Base-by-base conservation (phyloP, 176 grass and related monocot species). In the Hyparrhenia diplandra region DNA sequence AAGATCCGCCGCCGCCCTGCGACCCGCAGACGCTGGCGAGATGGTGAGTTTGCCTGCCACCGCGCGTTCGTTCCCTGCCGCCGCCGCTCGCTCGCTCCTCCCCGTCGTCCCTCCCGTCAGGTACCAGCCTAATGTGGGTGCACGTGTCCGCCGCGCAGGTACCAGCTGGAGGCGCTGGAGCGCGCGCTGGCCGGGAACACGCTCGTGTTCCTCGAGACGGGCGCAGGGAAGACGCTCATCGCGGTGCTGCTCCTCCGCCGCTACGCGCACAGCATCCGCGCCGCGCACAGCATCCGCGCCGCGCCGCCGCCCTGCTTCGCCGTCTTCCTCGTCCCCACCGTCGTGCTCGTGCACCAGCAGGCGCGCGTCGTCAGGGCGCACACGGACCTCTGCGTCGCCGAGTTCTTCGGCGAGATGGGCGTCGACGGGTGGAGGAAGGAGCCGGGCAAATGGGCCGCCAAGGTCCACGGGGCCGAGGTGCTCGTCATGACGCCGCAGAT, bases 401-500 rank as follows among this genome's bases (percentile, higher is more conserved):
- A 76, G 67, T 97, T 97, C 68, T 93, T 63, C 80, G 94, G 94
- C n/a, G 94, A 85, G 5, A 89, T 87, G 84, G 91, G 86, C 2
- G 86, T 97, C 66, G 91, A 97, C 8, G 68, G 51, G 13, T n/a
- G n/a, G n/a, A n/a, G n/a, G n/a, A n/a, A n/a, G n/a, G n/a, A n/a
- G n/a, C n/a, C n/a, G n/a, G n/a, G n/a, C n/a, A n/a, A n/a, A n/a
- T n/a, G n/a, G n/a, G n/a, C n/a, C n/a, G n/a, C n/a, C n/a, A n/a
- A n/a, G n/a, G n/a, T n/a, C n/a, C n/a, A n/a, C 8, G 68, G 51
- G 13, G 85, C 42, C 69, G 94, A 97, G 84, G 94, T 93, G 32
- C 88, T 97, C 78, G 84, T 97, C 42, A 97, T 97, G 94, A 97
- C 91, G 20, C 92, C 94, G 62, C 90, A 89, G 85, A 97, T 97